Conservation (phyloP, 805 yeast species). For the Starmerella powellii region DNA sequence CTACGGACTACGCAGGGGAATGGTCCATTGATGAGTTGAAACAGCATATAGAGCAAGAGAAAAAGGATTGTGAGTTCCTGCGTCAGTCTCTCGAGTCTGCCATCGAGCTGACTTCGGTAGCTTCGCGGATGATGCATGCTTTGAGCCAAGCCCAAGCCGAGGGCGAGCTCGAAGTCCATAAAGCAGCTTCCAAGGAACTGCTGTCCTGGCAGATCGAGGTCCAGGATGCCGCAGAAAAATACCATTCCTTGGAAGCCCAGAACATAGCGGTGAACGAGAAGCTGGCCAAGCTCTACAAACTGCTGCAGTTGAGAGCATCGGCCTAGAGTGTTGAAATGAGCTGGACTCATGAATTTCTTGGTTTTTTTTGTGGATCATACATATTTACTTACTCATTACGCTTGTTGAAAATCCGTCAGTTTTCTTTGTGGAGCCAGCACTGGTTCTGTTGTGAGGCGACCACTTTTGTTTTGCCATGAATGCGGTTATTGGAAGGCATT, state of each 20-base stretch:
- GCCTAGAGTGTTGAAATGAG: no score
- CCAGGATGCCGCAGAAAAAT: conserved; percentile 14
- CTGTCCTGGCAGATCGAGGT: conserved; percentile 14
- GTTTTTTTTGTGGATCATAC: not conserved
- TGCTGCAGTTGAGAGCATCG: not conserved
- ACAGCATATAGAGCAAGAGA: conserved; percentile 7
- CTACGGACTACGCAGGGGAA: conserved; percentile 13
- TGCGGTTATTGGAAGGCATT: conserved; percentile 38
- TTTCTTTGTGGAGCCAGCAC: not conserved
- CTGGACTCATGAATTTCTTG: no score
- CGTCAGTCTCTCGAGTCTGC: conserved; percentile 2
- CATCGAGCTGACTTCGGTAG: conserved; percentile 1
- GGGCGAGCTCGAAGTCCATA: conserved; percentile 9
- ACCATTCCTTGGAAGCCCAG: conserved; percentile 2
- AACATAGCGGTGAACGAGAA: conserved; percentile 1
- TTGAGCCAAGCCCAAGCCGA: conserved; percentile 1
- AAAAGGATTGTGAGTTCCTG: conserved; percentile 8
- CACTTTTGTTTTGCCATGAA: no score
- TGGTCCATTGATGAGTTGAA: conserved; percentile 1
- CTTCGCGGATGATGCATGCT: conserved; percentile 6
- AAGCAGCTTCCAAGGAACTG: conserved; percentile 8
- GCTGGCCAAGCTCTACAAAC: conserved; percentile 7
- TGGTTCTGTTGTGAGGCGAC: not conserved
- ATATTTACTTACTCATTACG: not conserved
- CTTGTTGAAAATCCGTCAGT: not conserved